Base-by-base conservation (phyloP, 1,139 yeast species). In the Yamadazyma blattariae region DNA sequence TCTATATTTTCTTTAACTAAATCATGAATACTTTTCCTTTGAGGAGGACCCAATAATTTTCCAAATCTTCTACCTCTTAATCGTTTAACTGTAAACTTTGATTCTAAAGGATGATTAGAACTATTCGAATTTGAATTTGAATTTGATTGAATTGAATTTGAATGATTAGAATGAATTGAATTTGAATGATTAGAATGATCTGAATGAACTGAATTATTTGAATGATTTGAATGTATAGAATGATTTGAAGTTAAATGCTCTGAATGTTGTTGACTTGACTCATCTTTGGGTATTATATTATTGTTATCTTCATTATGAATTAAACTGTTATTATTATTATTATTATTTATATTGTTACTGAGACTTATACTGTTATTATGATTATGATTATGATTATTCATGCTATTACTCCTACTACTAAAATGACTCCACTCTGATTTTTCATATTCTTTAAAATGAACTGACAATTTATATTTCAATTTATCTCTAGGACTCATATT, bases 41-140 rank as follows among this genome's bases (percentile, higher is more conserved):
- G 57, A 1, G 73, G 73, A 4, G 70, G 71, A 0, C 74, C 75
- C 34, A 69, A 45, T 7, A 56, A 40, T 40, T 54, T 59, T 5
- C 70, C 67, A 37, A 65, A 62, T 34, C 67, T 44, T 41, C 70
- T 48, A 2, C 69, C 61, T 43, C 59, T 59, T 12, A 59, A 26
- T 15, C 48, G 20, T 20, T 45, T 47, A 6, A 47, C 44, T 8
- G 44, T 14, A 11, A 25, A 25, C 14, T 14, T 31, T 7, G 34
- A 25, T 9, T 19, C 28, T n/a, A 11, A 10, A 6, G 26, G 14
- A 13, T 21, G 18, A 16, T 20, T 24, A n/a, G n/a, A 14, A 26
- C 5, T 15, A 12, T 13, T 11, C 5, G 5, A 10, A 16, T n/a
- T 22, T 19, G 4, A 8, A 19, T 9, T 29, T 2, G 31, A 21